phyloP scores from a whole-genome alignment of 106 monocot genomes.

The Iris macrosiphon region DNA sequence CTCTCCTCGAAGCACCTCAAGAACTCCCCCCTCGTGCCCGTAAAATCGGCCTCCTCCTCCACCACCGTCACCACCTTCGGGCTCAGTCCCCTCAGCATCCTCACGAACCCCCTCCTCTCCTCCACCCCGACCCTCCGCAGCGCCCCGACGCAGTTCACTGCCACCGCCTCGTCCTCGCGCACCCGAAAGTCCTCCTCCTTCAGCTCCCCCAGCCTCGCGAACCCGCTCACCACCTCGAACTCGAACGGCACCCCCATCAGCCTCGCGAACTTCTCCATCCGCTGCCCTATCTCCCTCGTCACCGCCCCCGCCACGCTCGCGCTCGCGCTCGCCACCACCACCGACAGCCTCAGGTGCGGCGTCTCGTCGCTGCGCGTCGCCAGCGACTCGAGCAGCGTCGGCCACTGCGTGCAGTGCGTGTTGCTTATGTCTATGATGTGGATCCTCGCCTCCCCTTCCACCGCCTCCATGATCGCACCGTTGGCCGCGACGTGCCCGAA shows the following conservation, averaged over 20 bases:
- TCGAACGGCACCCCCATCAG: conserved; percentile 55
- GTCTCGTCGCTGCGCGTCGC: conserved; percentile 41
- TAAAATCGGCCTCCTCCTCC: conserved; percentile 57
- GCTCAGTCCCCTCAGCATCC: conserved; percentile 10
- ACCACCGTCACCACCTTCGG: conserved; percentile 53
- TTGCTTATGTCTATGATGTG: conserved; percentile 52
- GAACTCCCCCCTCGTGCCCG: conserved; percentile 24
- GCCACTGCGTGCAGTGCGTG: conserved; percentile 57
- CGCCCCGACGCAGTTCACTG: conserved; percentile 41
- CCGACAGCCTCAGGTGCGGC: conserved; percentile 36
- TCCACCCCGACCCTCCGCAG: conserved; percentile 16
- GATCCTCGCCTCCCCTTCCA: conserved; percentile 35
- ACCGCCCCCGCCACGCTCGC: conserved; percentile 13
- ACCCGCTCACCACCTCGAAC: conserved; percentile 20
- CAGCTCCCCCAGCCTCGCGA: conserved; percentile 11
- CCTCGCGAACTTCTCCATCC: conserved; percentile 60
- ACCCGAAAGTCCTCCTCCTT: conserved; percentile 19
- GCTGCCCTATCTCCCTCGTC: conserved; percentile 38
- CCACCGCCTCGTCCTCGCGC: conserved; percentile 35
- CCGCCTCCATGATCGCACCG: conserved; percentile 38
- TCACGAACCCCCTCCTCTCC: conserved; percentile 21
- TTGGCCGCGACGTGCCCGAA: conserved; percentile 53
- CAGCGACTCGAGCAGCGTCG: conserved; percentile 34
- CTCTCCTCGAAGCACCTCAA: conserved; percentile 40
- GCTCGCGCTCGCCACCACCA: conserved; percentile 6